Conservation (phyloP, 352 stramenopile species). For the Phytophthora kernoviae region DNA sequence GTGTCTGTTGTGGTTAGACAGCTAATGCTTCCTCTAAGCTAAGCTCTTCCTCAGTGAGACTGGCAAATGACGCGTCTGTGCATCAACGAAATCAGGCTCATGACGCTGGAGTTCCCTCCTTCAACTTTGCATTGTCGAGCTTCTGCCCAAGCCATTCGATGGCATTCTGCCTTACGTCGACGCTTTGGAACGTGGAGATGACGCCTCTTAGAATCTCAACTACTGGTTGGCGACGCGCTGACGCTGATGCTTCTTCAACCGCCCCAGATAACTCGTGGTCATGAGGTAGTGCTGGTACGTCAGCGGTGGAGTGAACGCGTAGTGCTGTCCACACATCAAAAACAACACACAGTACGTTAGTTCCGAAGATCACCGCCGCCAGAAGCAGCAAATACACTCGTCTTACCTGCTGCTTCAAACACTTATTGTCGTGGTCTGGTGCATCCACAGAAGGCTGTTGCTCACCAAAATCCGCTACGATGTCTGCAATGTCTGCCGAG, state of each 20-base stretch:
- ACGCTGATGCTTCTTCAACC: constrained; percentile 33
- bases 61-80: constrained; percentile 21
- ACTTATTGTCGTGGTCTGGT: not conserved
- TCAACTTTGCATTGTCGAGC: constrained; percentile 26
- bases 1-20: too few relatives aligned
- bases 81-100: constrained; percentile 27
- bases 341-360: not conserved
- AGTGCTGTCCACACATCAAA: constrained; percentile 26
- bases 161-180: too few relatives aligned
- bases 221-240: constrained; percentile 8
- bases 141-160: too few relatives aligned
- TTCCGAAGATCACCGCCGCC: not conserved
- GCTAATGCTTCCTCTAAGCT: too few relatives aligned
- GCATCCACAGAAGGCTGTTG: not conserved
- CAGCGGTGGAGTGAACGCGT: constrained; percentile 13
- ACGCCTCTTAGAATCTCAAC: too few relatives aligned
- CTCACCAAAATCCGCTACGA: constrained; percentile 20
- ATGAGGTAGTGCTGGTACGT: constrained; percentile 58
- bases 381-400: not conserved
- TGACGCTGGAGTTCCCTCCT: constrained; percentile 25
- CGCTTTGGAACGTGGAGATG: too few relatives aligned
- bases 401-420: constrained; percentile 15
- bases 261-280: constrained; percentile 59
- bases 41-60: too few relatives aligned
- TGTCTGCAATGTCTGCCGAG: constrained; percentile 18